phyloP scores from a whole-genome alignment of 106 monocot genomes.

The Ottelia alismoides region DNA sequence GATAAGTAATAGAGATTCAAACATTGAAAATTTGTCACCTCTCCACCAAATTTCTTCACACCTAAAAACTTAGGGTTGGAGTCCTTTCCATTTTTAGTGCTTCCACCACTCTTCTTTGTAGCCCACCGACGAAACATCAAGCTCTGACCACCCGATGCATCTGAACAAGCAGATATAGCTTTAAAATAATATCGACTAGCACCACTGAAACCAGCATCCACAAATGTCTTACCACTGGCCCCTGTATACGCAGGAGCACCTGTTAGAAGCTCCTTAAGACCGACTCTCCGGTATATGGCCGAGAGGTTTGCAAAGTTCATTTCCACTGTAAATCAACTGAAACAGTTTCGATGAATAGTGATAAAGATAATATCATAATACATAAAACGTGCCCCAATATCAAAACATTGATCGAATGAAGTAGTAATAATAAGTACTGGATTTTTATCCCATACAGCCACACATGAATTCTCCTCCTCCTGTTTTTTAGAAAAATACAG shows the following conservation, averaged over 20 bases:
- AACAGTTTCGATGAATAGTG: too few species aligned
- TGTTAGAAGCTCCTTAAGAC: constrained; percentile 43
- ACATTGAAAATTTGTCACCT: too few species aligned
- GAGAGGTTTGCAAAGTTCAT: too few species aligned
- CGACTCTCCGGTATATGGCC: constrained; percentile 33
- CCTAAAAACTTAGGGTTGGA: constrained; percentile 71
- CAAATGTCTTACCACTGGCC: constrained; percentile 27
- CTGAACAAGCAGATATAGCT: constrained; percentile 22
- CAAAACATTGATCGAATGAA: too few species aligned
- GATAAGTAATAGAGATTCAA: too few species aligned
- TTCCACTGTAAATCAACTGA: too few species aligned
- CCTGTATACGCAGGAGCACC: constrained; percentile 32
- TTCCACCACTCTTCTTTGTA: constrained; percentile 76
- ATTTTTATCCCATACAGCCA: too few species aligned
- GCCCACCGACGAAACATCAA: constrained; percentile 76
- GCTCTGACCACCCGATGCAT: constrained; percentile 48
- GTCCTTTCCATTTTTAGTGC: constrained; percentile 76
- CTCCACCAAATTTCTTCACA: constrained; percentile 89
- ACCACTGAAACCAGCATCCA: too few species aligned
- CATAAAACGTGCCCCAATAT: too few species aligned
- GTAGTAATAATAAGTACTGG: too few species aligned
- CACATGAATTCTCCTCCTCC: too few species aligned
- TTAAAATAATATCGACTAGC: background rate
- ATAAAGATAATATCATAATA: constrained; percentile 8
- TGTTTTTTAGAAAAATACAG: too few species aligned